Evolutionary conservation across 148 eudicot species (phyloP), one percentile per base, ranked within the genome.

Genomic region (Pouteria glomerata): DNA sequence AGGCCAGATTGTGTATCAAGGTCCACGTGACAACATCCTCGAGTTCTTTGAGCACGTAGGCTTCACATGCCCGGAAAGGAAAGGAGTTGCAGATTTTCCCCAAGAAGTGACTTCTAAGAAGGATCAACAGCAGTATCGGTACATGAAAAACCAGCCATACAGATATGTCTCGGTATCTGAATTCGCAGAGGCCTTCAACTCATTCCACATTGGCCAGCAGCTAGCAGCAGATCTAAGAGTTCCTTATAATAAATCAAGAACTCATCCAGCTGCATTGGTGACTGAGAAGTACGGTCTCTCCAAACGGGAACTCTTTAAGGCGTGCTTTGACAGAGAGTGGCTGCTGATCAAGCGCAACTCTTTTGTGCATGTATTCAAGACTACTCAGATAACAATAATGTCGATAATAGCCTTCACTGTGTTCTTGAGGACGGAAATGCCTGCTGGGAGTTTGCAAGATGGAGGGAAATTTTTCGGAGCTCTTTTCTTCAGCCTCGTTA

Each of bases 41-140:
- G n/a, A n/a, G n/a, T n/a, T n/a, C n/a, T n/a, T n/a, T n/a, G n/a
- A n/a, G n/a, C n/a, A n/a, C n/a, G n/a, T n/a, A n/a, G n/a, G n/a
- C n/a, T n/a, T n/a, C n/a, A n/a, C n/a, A n/a, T n/a, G n/a, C n/a
- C n/a, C n/a, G n/a, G n/a, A n/a, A n/a, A n/a, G n/a, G n/a, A n/a
- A n/a, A n/a, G n/a, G n/a, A n/a, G n/a, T n/a, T n/a, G n/a, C n/a
- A n/a, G n/a, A n/a, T n/a, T 83, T 59, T 83, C 83, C 37, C 27
- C 45, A 65, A 83, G 80, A 30, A n/a, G n/a, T n/a, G n/a, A n/a
- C n/a, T n/a, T n/a, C n/a, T n/a, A n/a, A n/a, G n/a, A n/a, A n/a
- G n/a, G 83, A 83, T 57, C 83, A 83, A 73, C 74, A 77, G 56
- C 86, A 83, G 26, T 83, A 83, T 69, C 80, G 86, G 86, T 83